phyloP scores from a whole-genome alignment of 78 protist species.

The Dictyostelium purpureum region DNA sequence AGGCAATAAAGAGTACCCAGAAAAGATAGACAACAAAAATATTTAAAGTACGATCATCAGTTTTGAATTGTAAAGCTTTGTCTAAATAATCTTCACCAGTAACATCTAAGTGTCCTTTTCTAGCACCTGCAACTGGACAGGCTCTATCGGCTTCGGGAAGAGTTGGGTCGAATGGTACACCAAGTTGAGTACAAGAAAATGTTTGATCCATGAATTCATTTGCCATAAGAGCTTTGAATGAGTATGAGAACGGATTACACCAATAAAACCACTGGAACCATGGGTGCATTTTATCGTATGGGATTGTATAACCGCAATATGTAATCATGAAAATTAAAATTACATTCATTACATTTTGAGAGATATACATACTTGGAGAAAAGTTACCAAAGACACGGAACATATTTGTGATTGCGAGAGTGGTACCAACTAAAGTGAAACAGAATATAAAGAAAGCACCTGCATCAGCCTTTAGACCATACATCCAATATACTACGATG shows the following conservation, averaged over 20 bases:
- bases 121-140: conserved; percentile 41
- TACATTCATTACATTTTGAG: conserved; percentile 30
- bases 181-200: conserved; percentile 5
- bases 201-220: conserved; percentile 11
- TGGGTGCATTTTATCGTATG: conserved; percentile 38
- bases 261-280: conserved; percentile 75
- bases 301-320: conserved; percentile 54
- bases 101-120: not conserved
- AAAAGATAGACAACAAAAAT: not conserved
- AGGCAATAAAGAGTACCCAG: conserved; percentile 29
- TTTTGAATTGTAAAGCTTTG: not conserved
- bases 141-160: not conserved
- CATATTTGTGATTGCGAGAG: conserved; percentile 6
- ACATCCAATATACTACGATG: conserved; percentile 69
- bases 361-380: conserved; percentile 20
- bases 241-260: conserved; percentile 29
- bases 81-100: conserved; percentile 8
- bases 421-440: conserved; percentile 34
- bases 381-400: conserved; percentile 57
- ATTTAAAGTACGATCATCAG: not conserved
- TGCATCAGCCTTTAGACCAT: conserved; percentile 14
- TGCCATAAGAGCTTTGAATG: conserved; percentile 40
- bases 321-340: conserved; percentile 42
- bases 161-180: conserved; percentile 19
- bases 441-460: conserved; percentile 47